These are phyloP conservation scores for Metarhizium robertsii DNA, from an alignment of 2,329 filamentous ascomycete species.

Conservation along the genomic window DNA sequence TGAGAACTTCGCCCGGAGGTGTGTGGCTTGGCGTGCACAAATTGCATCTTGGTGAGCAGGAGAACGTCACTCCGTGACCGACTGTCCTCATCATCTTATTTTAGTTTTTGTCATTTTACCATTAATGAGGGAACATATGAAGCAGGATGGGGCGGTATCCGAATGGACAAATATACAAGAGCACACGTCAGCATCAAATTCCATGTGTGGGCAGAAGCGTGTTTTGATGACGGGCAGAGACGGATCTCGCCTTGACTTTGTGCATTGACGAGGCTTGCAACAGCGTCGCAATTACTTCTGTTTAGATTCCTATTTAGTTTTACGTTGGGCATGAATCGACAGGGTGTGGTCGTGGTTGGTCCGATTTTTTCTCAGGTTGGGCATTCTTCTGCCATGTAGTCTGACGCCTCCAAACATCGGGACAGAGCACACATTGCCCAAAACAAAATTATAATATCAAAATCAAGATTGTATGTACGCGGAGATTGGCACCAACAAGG, in stretches of 20 bases:
- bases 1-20: background rate
- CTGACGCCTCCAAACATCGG: background rate
- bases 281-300: background rate
- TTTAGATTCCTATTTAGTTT: background rate
- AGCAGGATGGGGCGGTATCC: background rate
- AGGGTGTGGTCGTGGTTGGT: background rate
- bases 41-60: background rate
- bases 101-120: background rate
- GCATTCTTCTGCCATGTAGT: background rate
- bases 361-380: background rate
- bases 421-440: background rate
- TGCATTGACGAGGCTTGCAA: background rate
- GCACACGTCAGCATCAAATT: constrained; percentile 2
- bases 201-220: background rate
- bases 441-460: background rate
- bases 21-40: background rate
- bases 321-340: constrained; percentile 3
- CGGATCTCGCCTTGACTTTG: background rate
- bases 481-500: background rate
- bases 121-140: background rate
- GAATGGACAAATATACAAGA: background rate
- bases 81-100: background rate
- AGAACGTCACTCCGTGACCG: background rate
- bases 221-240: background rate
- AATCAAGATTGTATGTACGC: background rate